Conservation (phyloP, 2,329 filamentous ascomycete species). For the Juglanconis sp. region DNA sequence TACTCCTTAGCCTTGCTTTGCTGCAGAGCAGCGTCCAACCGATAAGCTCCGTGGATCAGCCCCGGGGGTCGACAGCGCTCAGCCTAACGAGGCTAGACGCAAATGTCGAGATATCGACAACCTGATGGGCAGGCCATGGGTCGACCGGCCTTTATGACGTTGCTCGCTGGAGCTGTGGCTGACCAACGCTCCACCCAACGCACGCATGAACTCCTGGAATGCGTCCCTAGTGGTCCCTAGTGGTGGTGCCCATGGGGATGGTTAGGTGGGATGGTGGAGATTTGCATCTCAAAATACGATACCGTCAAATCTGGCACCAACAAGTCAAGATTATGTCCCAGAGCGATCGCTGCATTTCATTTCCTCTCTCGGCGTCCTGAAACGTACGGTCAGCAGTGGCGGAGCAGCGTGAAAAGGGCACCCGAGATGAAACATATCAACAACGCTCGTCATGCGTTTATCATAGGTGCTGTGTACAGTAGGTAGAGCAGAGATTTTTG, state of each 20-base stretch:
- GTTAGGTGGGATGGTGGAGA: not conserved
- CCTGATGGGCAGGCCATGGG: not conserved
- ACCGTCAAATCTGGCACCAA: not conserved
- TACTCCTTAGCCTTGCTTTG: no score
- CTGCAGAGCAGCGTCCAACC: no score
- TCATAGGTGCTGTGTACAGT: not conserved
- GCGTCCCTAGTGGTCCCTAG: not conserved
- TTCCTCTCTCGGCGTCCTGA: conserved; percentile 14
- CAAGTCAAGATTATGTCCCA: not conserved
- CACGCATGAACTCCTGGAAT: not conserved
- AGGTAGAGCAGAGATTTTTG: not conserved
- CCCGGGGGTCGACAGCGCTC: no score
- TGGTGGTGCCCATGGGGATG: not conserved
- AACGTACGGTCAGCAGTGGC: conserved; percentile 11
- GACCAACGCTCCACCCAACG: not conserved
- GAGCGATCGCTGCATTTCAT: conserved; percentile 1
- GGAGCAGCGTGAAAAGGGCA: not conserved
- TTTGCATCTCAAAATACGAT: not conserved
- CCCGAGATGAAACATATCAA: conserved; percentile 18
- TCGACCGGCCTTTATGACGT: not conserved
- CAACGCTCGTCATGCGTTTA: not conserved
- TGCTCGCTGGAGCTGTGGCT: not conserved
- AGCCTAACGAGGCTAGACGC: no score
- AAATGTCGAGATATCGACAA: no score
- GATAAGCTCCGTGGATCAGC: no score